Conservation (phyloP, 441 rosid genomes). For the Brassica hybrid region DNA sequence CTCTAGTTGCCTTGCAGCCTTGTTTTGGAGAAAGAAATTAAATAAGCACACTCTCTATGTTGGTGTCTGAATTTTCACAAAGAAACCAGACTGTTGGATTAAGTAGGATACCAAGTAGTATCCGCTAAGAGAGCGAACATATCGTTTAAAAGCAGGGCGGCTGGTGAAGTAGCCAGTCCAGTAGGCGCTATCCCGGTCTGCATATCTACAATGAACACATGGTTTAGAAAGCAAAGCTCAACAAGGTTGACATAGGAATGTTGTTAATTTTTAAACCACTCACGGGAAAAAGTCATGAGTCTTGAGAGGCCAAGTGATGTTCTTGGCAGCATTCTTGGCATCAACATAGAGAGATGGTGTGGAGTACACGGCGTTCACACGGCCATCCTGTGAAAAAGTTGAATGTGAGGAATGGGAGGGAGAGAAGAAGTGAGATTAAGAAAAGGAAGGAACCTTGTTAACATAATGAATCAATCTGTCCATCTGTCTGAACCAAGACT, state of each 20-base stretch:
- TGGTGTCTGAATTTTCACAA: slow-evolving; percentile 1
- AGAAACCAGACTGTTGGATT: neutral
- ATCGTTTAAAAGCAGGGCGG: slow-evolving; percentile 83
- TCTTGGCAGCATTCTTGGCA: slow-evolving; percentile 68
- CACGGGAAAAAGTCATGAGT: slow-evolving; percentile 87
- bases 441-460: slow-evolving; percentile 63
- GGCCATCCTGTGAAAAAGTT: slow-evolving; percentile 64
- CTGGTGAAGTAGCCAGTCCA: slow-evolving; percentile 96
- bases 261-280: too few species aligned
- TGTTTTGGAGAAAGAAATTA: slow-evolving; percentile 34
- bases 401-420: slow-evolving; percentile 17
- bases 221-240: slow-evolving; percentile 15
- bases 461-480: slow-evolving; percentile 83
- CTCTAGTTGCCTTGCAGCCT: slow-evolving; percentile 94
- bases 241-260: slow-evolving; percentile 9
- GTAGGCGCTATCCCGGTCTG: slow-evolving; percentile 65
- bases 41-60: slow-evolving; percentile 16
- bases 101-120: slow-evolving; percentile 84
- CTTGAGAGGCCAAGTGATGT: slow-evolving; percentile 83
- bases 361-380: slow-evolving; percentile 83
- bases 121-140: slow-evolving; percentile 80
- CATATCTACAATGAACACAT: slow-evolving; percentile 57
- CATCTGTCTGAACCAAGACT: slow-evolving; percentile 96
- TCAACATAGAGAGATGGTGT: slow-evolving; percentile 85
- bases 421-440: slow-evolving; percentile 8